Evolutionary conservation across 1,139 yeast genomes (phyloP).

Genomic region (Zygosaccharomyces pseudobailii): DNA sequence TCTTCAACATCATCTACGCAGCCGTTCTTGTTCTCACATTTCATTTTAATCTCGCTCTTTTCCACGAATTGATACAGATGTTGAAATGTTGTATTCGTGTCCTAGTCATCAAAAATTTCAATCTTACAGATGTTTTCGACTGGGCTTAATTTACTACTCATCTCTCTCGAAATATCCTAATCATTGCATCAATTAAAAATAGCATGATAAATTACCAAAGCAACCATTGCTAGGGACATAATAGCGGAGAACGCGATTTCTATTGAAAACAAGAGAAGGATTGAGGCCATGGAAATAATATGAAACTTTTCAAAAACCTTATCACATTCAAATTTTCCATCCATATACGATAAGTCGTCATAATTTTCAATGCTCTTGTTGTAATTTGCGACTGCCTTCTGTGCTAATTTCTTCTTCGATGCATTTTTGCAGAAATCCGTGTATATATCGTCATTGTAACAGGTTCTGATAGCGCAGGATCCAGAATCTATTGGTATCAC

Average conservation of each 20-base stretch:
- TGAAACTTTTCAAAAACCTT: background rate
- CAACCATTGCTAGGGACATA: background rate
- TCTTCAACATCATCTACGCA: background rate
- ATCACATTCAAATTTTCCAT: background rate
- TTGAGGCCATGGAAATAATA: background rate
- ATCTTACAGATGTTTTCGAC: background rate
- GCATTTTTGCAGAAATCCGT: background rate
- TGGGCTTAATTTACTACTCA: background rate
- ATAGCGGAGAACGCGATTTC: background rate
- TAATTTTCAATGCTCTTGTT: background rate
- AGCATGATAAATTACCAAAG: background rate
- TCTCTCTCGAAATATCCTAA: background rate
- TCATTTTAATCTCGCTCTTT: background rate
- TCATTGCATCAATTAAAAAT: background rate
- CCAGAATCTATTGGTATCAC: background rate
- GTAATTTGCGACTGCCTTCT: background rate
- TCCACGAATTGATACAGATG: background rate
- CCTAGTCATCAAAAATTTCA: background rate
- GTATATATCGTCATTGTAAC: background rate
- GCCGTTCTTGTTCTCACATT: background rate
- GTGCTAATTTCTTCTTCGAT: background rate
- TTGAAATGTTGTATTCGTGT: background rate
- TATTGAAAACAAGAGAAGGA: background rate
- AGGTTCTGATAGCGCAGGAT: background rate
- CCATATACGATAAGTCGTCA: background rate